These are phyloP conservation scores for Tephrocybe sp. DNA, from an alignment of 768 basidiomycete genomes.

Conservation along the genomic window DNA sequence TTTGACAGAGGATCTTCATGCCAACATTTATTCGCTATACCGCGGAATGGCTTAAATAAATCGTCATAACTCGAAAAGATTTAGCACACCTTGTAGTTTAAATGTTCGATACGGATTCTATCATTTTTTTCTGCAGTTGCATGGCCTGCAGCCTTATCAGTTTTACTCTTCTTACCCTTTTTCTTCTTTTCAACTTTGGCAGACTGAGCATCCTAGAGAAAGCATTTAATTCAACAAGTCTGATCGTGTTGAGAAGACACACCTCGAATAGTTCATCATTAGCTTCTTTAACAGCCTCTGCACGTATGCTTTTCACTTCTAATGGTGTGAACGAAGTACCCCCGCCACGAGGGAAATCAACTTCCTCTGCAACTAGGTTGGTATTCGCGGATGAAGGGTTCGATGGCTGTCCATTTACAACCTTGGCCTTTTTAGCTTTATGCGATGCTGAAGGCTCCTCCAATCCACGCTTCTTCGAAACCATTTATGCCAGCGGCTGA, in stretches of 20 bases:
- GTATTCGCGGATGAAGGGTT: conserved; percentile 24
- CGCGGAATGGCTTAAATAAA: not conserved
- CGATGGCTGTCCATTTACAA: conserved; percentile 27
- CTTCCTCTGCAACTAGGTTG: conserved; percentile 56
- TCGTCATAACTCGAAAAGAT: not conserved
- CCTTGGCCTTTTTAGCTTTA: conserved; percentile 62
- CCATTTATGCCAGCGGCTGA: conserved; percentile 27
- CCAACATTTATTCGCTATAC: conserved; percentile 72
- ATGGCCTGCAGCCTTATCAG: conserved; percentile 25
- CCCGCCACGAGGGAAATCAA: conserved; percentile 95
- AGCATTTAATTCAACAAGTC: conserved; percentile 10
- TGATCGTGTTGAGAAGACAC: conserved; percentile 16
- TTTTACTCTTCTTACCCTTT: conserved; percentile 46
- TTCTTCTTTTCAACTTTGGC: conserved; percentile 39
- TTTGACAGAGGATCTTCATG: conserved; percentile 86
- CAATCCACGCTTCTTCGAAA: conserved; percentile 57
- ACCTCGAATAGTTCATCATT: conserved; percentile 77
- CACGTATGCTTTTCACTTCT: conserved; percentile 82
- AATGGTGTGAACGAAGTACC: conserved; percentile 85
- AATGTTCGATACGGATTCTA: conserved; percentile 76
- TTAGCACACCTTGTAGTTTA: conserved; percentile 82
- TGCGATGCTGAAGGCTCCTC: conserved; percentile 49
- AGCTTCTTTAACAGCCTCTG: conserved; percentile 84
- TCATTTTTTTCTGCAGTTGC: conserved; percentile 45
- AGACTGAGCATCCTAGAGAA: conserved; percentile 36